Percentiles rank a stretch among this genome's conserved stretches.
Evolutionary conservation across 2,329 filamentous ascomycete genomes (phyloP).

Genomic region (Fusarium setosum): DNA sequence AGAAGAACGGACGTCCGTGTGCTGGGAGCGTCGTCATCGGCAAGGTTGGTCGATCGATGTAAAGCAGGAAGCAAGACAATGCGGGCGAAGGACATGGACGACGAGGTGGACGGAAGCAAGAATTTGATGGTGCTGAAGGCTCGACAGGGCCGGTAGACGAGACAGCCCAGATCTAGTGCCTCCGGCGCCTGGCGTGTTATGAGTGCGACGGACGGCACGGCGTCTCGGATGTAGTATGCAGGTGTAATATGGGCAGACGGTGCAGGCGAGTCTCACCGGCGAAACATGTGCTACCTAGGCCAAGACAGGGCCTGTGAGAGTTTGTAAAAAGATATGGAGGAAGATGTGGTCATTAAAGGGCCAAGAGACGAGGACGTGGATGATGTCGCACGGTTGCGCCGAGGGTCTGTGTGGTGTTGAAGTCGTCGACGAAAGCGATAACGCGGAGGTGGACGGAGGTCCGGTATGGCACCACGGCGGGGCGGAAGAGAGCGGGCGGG

Average conservation of each 20-base stretch:
- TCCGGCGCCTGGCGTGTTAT: slow-evolving; percentile 26
- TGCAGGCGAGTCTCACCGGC: slow-evolving; percentile 44
- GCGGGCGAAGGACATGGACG: slow-evolving; percentile 18
- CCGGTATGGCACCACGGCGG: slow-evolving; percentile 37
- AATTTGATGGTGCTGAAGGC: slow-evolving; percentile 8
- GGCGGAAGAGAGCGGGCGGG: slow-evolving; percentile 22
- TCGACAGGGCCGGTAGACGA: slow-evolving; percentile 12
- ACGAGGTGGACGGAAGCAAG: slow-evolving; percentile 11
- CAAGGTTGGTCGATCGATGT: slow-evolving; percentile 31
- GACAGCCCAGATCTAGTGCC: slow-evolving; percentile 14
- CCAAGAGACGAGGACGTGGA: slow-evolving; percentile 12
- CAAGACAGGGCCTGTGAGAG: slow-evolving; percentile 26
- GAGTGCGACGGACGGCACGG: slow-evolving; percentile 34
- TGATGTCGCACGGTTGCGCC: slow-evolving; percentile 18
- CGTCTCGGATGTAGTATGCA: slow-evolving; percentile 32
- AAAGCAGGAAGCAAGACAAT: slow-evolving; percentile 24
- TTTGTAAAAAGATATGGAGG: slow-evolving; percentile 6
- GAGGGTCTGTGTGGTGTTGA: slow-evolving; percentile 22
- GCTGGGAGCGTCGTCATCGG: slow-evolving; percentile 40
- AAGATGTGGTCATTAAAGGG: slow-evolving; percentile 37
- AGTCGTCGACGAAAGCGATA: slow-evolving; percentile 22
- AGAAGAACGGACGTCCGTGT: slow-evolving; percentile 35
- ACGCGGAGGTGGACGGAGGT: slow-evolving; percentile 34
- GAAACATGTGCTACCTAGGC: slow-evolving; percentile 45
- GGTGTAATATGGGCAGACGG: slow-evolving; percentile 33